phyloP scores from a whole-genome alignment of 495 filamentous ascomycete genomes.

The Entonaema liquescens region DNA sequence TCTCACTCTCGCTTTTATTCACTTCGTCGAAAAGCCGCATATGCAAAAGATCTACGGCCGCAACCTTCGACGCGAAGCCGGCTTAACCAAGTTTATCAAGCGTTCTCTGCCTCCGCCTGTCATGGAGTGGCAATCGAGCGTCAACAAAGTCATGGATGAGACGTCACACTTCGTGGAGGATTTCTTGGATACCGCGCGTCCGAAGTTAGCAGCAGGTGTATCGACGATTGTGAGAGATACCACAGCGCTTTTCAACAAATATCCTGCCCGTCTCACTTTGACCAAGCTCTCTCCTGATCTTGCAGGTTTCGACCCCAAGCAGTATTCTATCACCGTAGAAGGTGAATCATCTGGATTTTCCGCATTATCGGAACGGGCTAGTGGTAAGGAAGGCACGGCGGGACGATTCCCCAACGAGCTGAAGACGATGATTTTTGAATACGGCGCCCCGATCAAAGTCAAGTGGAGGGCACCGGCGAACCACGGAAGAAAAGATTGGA shows the following conservation, averaged over 20 bases:
- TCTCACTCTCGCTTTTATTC: conserved; percentile 85
- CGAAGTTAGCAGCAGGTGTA: conserved; percentile 86
- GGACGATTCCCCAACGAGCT: conserved; percentile 60
- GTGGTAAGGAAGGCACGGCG: conserved; percentile 56
- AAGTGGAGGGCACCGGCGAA: conserved; percentile 91
- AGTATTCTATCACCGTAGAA: conserved; percentile 81
- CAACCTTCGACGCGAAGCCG: conserved; percentile 83
- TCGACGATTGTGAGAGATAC: conserved; percentile 89
- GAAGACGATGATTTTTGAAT: conserved; percentile 82
- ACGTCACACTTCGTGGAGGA: conserved; percentile 90
- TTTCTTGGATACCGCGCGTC: conserved; percentile 84
- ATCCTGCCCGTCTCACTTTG: conserved; percentile 87
- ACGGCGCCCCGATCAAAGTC: conserved; percentile 89
- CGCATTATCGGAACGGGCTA: conserved; percentile 59
- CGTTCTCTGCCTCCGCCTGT: conserved; percentile 85
- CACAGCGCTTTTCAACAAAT: conserved; percentile 84
- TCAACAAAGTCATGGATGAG: conserved; percentile 86
- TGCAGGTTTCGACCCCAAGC: conserved; percentile 81
- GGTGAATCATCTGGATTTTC: conserved; percentile 64
- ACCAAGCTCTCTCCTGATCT: conserved; percentile 82
- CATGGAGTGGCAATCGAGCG: conserved; percentile 75
- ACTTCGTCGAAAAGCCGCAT: conserved; percentile 93
- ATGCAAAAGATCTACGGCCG: conserved; percentile 98
- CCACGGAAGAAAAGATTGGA: conserved; percentile 94
- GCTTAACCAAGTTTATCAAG: conserved; percentile 88